These are phyloP conservation scores for Yamadazyma epiphylla DNA, from an alignment of 1,139 yeast species.

Conservation along the genomic window DNA sequence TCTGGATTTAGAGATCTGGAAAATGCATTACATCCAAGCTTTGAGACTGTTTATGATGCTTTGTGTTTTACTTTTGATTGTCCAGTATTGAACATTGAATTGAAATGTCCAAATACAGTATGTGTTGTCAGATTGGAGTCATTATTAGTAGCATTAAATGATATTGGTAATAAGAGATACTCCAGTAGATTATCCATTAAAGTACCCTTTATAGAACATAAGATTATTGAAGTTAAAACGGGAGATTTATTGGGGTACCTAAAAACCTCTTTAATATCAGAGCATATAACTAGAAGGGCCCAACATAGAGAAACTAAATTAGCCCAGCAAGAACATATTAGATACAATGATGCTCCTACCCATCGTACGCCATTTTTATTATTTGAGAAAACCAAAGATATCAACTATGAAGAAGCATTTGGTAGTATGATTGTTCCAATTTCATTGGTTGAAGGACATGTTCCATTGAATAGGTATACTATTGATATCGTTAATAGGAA, in stretches of 20 bases:
- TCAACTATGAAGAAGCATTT: constrained; percentile 40
- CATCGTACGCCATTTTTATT: constrained; percentile 75
- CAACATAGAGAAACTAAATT: constrained; percentile 44
- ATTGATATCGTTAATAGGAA: background rate
- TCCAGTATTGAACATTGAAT: constrained; percentile 26
- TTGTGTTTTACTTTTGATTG: constrained; percentile 53
- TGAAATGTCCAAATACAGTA: constrained; percentile 15
- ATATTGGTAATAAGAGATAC: constrained; percentile 65
- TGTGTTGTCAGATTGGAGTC: constrained; percentile 25
- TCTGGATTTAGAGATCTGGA: constrained; percentile 72
- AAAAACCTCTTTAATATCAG: constrained; percentile 53
- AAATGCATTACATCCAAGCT: constrained; percentile 59
- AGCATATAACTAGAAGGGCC: constrained; percentile 57
- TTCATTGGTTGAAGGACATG: constrained; percentile 61
- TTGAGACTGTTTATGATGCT: constrained; percentile 63
- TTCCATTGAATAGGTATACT: constrained; percentile 45
- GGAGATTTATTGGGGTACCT: constrained; percentile 26
- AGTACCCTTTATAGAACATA: constrained; percentile 43
- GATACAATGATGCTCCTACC: constrained; percentile 75
- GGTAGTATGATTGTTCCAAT: constrained; percentile 60
- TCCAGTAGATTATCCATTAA: constrained; percentile 51
- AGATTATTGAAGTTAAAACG: constrained; percentile 22
- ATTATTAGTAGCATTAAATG: constrained; percentile 53
- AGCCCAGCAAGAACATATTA: constrained; percentile 63
- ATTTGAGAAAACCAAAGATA: constrained; percentile 43